These are phyloP conservation scores for Neopestalotiopsis sp. DNA, from an alignment of 2,329 filamentous ascomycete species.

Conservation along the genomic window DNA sequence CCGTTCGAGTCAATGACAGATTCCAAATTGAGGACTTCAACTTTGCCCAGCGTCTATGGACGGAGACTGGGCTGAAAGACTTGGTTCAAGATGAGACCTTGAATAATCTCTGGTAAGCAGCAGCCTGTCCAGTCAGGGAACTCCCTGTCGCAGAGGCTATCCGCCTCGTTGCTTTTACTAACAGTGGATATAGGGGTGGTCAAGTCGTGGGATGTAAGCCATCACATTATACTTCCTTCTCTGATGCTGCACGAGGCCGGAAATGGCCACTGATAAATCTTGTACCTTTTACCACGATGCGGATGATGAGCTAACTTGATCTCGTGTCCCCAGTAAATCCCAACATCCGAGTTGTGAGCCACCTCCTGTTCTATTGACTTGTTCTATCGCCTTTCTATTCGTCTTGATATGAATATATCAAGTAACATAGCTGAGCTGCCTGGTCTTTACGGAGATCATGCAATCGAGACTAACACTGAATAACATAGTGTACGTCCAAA, in stretches of 20 bases:
- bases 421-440: too few relatives aligned
- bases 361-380: background rate
- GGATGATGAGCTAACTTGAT: background rate
- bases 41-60: slow-evolving; percentile 81
- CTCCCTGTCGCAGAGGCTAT: background rate
- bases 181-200: slow-evolving; percentile 12
- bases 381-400: background rate
- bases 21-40: slow-evolving; percentile 79
- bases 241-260: background rate
- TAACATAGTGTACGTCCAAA: background rate
- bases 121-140: background rate
- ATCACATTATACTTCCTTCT: slow-evolving; percentile 57
- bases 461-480: background rate
- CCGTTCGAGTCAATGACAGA: slow-evolving; percentile 86
- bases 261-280: background rate
- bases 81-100: slow-evolving; percentile 52
- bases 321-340: background rate
- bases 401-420: too few relatives aligned
- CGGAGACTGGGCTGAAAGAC: slow-evolving; percentile 74
- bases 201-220: slow-evolving; percentile 6
- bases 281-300: background rate
- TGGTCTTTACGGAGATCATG: too few relatives aligned
- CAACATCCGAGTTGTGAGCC: background rate
- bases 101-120: slow-evolving; percentile 52
- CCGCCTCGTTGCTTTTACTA: background rate